phyloP scores from a whole-genome alignment of 2,329 filamentous ascomycete species.

The Sclerotinia glacialis region DNA sequence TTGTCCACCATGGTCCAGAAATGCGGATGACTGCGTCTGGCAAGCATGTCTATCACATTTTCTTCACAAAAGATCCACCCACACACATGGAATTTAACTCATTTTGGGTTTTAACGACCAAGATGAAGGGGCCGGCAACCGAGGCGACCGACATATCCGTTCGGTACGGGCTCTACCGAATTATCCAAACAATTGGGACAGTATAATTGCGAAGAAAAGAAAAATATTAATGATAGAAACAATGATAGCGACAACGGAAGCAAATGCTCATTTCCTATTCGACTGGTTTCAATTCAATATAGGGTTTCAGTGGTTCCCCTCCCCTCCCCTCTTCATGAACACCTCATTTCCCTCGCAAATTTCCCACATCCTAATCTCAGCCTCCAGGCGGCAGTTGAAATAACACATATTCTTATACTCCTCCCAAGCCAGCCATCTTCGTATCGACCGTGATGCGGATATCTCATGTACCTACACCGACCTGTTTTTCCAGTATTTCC shows the following conservation, averaged over 20 bases:
- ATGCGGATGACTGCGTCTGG: conserved; percentile 22
- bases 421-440: conserved; percentile 11
- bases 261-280: neutral
- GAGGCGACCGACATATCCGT: conserved; percentile 18
- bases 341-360: neutral
- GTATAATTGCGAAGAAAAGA: neutral
- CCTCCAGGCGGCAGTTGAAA: conserved; percentile 10
- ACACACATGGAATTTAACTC: conserved; percentile 11
- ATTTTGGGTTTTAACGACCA: conserved; percentile 9
- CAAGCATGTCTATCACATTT: conserved; percentile 24
- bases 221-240: neutral
- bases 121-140: conserved; percentile 6
- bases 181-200: neutral
- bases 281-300: neutral
- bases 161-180: conserved; percentile 20
- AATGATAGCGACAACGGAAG: neutral
- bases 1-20: conserved; percentile 16
- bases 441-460: conserved; percentile 4
- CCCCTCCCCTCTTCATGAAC: neutral
- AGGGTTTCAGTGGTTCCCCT: neutral
- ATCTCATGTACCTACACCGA: neutral
- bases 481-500: neutral
- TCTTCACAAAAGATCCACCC: conserved; percentile 18
- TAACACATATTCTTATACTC: conserved; percentile 4
- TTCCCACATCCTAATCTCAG: neutral